phyloP scores from a whole-genome alignment of 306 rosid genomes.

The Fragaria ananassa region DNA sequence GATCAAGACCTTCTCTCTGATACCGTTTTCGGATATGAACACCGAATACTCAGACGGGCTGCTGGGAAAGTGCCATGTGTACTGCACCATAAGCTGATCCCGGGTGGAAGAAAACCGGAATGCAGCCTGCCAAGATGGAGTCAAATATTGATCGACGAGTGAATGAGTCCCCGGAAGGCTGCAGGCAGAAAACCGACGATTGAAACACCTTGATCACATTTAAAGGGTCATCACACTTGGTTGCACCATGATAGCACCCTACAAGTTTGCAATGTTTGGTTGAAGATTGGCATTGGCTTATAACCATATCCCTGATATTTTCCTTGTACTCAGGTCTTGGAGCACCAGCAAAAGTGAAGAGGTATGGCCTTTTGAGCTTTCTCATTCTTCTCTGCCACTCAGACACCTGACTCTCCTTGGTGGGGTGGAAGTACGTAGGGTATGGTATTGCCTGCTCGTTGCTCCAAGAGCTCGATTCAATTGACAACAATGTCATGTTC shows the following conservation, averaged over 20 bases:
- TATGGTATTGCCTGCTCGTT: conserved; percentile 58
- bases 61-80: conserved; percentile 52
- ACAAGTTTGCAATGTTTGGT: conserved; percentile 31
- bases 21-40: conserved; percentile 29
- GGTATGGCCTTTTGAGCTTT: conserved; percentile 31
- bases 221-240: conserved; percentile 30
- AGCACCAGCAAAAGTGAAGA: conserved; percentile 56
- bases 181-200: conserved; percentile 48
- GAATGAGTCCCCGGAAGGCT: conserved; percentile 59
- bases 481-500: conserved; percentile 44
- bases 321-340: conserved; percentile 30
- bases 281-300: conserved; percentile 37
- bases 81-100: conserved; percentile 51
- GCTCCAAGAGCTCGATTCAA: conserved; percentile 37
- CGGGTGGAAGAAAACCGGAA: conserved; percentile 56
- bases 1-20: conserved; percentile 25
- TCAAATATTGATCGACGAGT: conserved; percentile 54
- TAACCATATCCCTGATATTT: conserved; percentile 28
- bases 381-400: conserved; percentile 46
- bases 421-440: conserved; percentile 57
- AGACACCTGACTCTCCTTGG: conserved; percentile 26
- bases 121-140: conserved; percentile 54
- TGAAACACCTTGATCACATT: conserved; percentile 36
- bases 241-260: conserved; percentile 14
- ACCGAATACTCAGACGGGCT: conserved; percentile 36